These are phyloP conservation scores for Monilinia vaccinii-corymbosi DNA, from an alignment of 2,329 filamentous ascomycete species.

Conservation along the genomic window DNA sequence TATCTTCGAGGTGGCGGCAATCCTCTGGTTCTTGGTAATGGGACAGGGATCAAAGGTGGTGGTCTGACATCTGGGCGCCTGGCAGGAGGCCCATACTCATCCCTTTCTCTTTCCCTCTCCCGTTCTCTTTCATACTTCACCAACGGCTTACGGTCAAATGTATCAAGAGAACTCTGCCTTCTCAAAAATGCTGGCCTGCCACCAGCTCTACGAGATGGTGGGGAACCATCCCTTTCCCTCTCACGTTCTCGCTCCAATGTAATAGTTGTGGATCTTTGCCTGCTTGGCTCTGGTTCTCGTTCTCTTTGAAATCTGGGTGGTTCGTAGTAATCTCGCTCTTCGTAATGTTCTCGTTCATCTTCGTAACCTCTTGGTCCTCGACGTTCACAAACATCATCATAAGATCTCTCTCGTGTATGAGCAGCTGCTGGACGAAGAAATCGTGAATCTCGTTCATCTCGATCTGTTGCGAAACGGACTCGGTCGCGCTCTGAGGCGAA, in stretches of 20 bases:
- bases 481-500: conserved; percentile 38
- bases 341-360: conserved; percentile 29
- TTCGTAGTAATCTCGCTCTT: conserved; percentile 37
- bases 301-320: conserved; percentile 34
- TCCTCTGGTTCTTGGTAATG: conserved; percentile 55
- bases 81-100: conserved; percentile 51
- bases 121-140: conserved; percentile 33
- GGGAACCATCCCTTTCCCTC: conserved; percentile 20
- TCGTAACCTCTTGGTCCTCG: conserved; percentile 29
- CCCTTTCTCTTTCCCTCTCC: conserved; percentile 39
- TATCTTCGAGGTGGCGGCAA: conserved; percentile 51
- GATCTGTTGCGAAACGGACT: conserved; percentile 31
- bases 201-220: conserved; percentile 32
- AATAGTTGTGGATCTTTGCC: conserved; percentile 28
- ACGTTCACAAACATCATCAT: conserved; percentile 42
- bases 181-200: conserved; percentile 59
- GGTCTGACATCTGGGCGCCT: conserved; percentile 36
- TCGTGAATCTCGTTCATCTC: conserved; percentile 43
- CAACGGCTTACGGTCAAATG: conserved; percentile 68
- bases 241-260: conserved; percentile 23
- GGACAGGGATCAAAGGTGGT: conserved; percentile 46
- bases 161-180: conserved; percentile 83
- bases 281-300: conserved; percentile 37
- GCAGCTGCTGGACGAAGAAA: conserved; percentile 33
- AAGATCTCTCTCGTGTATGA: conserved; percentile 37